Base-by-base conservation (phyloP, 225 moss, liverwort and hornwort genomes). In the Climacium dendroides region DNA sequence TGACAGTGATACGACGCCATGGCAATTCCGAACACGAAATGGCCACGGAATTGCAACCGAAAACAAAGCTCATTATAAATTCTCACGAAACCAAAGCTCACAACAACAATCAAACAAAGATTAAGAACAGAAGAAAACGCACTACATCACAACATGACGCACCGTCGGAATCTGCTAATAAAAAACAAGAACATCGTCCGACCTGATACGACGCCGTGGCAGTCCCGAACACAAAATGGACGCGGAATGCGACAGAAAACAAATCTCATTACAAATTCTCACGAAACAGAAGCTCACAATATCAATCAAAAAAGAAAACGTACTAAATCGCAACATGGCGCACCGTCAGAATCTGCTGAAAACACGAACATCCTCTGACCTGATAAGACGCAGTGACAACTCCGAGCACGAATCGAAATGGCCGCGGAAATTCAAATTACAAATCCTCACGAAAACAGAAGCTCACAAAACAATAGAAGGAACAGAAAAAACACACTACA, bases 121-220 rank as follows among this genome's bases (percentile, higher is more conserved):
- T 26, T 26, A 71, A 26, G 45, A 5, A 41, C 24, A 24, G 24
- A 14, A 39, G 41, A 2, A 41, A 71, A 26, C 43, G 8, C 45
- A 71, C 26, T 26, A 35, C n/a, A 66, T n/a, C 66, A 66, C 10
- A 19, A n/a, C 66, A 20, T n/a, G 26, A 43, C 43, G 43, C 43
- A 71, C 71, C 2, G 16, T 71, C 43, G 41, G 41, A 74, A 47
- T 34, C 63, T 64, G 50, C 80, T 41, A 41, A 70, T 39, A 6
- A 28, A 70, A 67, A 80, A 48, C 19, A 86, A 82, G 39, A 50
- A 55, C 39, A 80, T 55, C 72, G 39, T 63, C 78, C 16, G n/a
- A 96, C 94, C 94, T 97, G 94, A 73, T 91, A 95, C 20, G 93
- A 90, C 43, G 92, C 85, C 35, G 95, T 93, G 53, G 94, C 96